A percentile compares a stretch with the other conserved stretches of the same genome.
Evolutionary conservation across 768 basidiomycete species (phyloP).

Genomic region (Mycena latifolia): DNA sequence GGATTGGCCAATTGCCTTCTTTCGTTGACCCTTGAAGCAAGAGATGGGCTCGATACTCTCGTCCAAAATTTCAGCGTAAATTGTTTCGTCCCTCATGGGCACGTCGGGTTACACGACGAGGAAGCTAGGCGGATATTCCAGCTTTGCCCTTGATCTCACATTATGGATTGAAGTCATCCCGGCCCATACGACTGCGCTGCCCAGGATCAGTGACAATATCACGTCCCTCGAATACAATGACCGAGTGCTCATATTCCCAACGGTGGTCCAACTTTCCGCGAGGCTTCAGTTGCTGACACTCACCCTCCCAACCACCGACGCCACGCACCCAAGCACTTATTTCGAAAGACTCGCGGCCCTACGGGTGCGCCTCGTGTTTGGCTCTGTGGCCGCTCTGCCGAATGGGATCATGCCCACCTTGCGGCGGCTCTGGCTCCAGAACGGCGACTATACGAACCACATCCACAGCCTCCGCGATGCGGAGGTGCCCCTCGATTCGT

Average conservation of each 20-base stretch:
- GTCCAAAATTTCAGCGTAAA: neutral
- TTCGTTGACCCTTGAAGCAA: neutral
- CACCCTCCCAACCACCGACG: neutral
- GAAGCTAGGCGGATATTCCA: slow-evolving; percentile 38
- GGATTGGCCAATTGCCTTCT: neutral
- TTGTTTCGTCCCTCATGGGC: neutral
- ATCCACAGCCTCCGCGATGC: too few relatives aligned
- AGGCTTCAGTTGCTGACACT: neutral
- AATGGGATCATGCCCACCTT: neutral
- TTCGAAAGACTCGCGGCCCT: neutral
- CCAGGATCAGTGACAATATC: neutral
- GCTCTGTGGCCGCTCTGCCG: neutral
- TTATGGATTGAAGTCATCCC: neutral
- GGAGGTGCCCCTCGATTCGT: neutral
- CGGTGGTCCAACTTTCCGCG: neutral
- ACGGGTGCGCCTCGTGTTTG: neutral
- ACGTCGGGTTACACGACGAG: neutral
- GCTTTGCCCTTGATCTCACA: neutral
- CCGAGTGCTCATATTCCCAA: neutral
- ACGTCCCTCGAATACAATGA: neutral
- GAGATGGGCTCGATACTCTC: neutral
- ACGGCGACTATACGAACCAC: neutral
- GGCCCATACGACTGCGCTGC: neutral
- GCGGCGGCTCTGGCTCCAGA: neutral
- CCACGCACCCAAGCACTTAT: neutral